Percentiles rank a stretch among this genome's conserved stretches.
These are phyloP conservation scores for Amanita muscaria DNA, from an alignment of 768 basidiomycete genomes.

Conservation along the genomic window DNA sequence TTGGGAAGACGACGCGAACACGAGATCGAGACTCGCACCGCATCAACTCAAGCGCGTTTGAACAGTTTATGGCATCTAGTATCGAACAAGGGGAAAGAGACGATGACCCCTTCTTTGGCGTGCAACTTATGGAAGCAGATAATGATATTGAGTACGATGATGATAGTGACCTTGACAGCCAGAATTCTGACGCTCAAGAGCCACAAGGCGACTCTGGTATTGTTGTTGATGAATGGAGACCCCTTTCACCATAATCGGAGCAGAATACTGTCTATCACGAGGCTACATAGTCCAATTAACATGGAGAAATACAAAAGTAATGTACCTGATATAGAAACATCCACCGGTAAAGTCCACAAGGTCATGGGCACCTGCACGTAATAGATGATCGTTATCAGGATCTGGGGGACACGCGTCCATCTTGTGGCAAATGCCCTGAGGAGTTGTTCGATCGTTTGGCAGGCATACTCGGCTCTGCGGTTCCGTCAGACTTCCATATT, in stretches of 20 bases:
- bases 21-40: neutral
- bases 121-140: constrained; percentile 7
- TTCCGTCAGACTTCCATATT: constrained; percentile 27
- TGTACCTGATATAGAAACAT: too few species aligned
- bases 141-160: constrained; percentile 7
- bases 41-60: constrained; percentile 5
- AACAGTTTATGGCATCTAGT: constrained; percentile 6
- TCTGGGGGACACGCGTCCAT: neutral
- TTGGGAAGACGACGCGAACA: neutral
- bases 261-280: neutral
- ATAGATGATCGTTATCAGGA: neutral
- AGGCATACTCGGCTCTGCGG: constrained; percentile 7
- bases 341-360: too few species aligned
- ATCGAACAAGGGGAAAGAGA: neutral
- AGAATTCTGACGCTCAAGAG: neutral
- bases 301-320: too few species aligned
- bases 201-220: constrained; percentile 1
- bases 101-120: constrained; percentile 5
- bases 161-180: neutral
- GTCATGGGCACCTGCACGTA: too few species aligned
- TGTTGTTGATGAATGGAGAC: constrained; percentile 3
- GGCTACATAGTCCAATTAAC: neutral
- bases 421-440: neutral
- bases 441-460: neutral
- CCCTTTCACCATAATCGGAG: constrained; percentile 4